Evolutionary conservation across 164 flowering plant genomes (phyloP).

Genomic region (Aristolochia fimbriata): DNA sequence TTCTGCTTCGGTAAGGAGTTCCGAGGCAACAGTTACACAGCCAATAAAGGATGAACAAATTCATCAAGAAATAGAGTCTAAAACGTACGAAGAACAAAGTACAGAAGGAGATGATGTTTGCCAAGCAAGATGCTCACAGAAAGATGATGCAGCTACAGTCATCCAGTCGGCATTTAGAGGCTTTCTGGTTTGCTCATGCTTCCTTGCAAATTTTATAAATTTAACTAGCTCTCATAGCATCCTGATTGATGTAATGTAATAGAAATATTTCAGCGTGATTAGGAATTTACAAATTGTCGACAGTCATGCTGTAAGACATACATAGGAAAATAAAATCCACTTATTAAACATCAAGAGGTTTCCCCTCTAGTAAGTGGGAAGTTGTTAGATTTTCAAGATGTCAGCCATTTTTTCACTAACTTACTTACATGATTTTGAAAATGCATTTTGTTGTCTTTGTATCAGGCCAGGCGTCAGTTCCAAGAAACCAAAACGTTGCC

Average conservation of each 20-base stretch:
- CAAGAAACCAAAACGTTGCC: conserved; percentile 9
- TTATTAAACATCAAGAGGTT: too few relatives aligned
- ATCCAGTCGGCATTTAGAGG: conserved; percentile 67
- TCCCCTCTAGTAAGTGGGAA: too few relatives aligned
- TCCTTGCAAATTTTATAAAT: background rate
- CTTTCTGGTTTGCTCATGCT: conserved; percentile 38
- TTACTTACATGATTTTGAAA: background rate
- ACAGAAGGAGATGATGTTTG: conserved; percentile 17
- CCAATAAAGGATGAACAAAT: conserved; percentile 15
- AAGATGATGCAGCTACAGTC: conserved; percentile 51
- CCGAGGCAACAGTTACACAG: conserved; percentile 58
- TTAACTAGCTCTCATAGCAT: too few relatives aligned
- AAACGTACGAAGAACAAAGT: conserved; percentile 11
- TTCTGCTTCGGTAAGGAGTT: conserved; percentile 52
- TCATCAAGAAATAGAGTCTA: conserved; percentile 7
- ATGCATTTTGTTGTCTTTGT: conserved; percentile 4
- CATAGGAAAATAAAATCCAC: too few relatives aligned
- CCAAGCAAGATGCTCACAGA: conserved; percentile 7
- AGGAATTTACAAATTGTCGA: too few relatives aligned
- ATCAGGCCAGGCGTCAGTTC: conserved; percentile 40
- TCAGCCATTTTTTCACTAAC: background rate
- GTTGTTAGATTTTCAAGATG: background rate
- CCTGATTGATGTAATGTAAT: too few relatives aligned
- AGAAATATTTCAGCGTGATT: too few relatives aligned
- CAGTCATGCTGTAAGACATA: too few relatives aligned